Base-by-base conservation (phyloP, 2,329 filamentous ascomycete species). In the Calonectria hongkongensis region DNA sequence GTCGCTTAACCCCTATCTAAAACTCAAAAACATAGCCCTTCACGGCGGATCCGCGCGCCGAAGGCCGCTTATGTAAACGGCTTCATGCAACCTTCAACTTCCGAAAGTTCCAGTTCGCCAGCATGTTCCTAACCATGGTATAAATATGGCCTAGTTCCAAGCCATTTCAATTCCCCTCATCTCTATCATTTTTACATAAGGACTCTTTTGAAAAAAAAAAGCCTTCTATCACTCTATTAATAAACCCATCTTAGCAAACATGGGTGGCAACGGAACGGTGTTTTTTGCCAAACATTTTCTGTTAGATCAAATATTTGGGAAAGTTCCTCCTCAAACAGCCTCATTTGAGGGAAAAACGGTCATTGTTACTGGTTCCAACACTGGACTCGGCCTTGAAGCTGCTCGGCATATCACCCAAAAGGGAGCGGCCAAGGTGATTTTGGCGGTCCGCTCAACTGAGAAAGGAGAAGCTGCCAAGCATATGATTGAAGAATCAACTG, bases 281-380 rank as follows among this genome's bases (percentile, higher is more conserved):
- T 56, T 56, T 36, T 56, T 56, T 15, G 18, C 36, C 18, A 56
- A 56, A 56, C 18, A 12, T 4, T 56, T 56, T 9, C 4, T 56
- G 12, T 8, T 56, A 9, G 10, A 56, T 7, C 51, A 56, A 15
- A 36, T 56, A 13, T 36, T 36, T n/a, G 51, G 51, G 8, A 21
- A 21, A 10, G 51, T 56, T 36, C 30, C 51, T 6, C 18, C 21
- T 16, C 51, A 56, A 28, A 62, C 66, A 4, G 66, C 33, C n/a
- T 62, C 66, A 25, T 68, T 68, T 27, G 47, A 68, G 12, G 54
- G 54, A 13, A 68, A 43, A 25, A 68, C 66, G 15, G 33, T 68
- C 43, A 68, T 68, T 10, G 41, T 68, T 18, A 68, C 66, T 28
- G 66, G 66, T 9, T 62, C 51, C 54, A 68, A 68, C n/a, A 56